Conservation (phyloP, 805 yeast species). For the Saccharomyces jurei region DNA sequence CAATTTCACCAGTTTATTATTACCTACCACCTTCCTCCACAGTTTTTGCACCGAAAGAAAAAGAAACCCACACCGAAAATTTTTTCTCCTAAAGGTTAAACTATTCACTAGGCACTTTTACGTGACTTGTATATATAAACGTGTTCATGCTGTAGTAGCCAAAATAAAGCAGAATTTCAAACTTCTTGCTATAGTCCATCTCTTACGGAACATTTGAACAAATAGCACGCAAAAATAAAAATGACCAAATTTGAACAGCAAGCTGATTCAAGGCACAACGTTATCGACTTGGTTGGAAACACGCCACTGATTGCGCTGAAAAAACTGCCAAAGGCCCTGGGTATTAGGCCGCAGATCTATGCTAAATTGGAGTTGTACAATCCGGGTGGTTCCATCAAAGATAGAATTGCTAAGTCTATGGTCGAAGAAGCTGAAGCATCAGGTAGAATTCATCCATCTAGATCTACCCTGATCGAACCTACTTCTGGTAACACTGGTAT, state of each 20-base stretch:
- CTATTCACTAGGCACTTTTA: background rate
- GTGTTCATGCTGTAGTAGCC: background rate
- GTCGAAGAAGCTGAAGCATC: slow-evolving; percentile 73
- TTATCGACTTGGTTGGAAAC: slow-evolving; percentile 74
- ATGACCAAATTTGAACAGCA: background rate
- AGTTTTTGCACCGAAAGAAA: background rate
- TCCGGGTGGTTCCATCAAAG: slow-evolving; percentile 87
- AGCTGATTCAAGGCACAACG: slow-evolving; percentile 32
- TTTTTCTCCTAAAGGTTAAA: background rate
- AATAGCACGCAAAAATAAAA: background rate
- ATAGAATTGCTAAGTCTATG: slow-evolving; percentile 82
- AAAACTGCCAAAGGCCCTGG: slow-evolving; percentile 66
- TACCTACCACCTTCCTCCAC: background rate
- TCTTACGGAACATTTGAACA: background rate
- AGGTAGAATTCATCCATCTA: slow-evolving; percentile 76
- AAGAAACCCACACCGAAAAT: background rate
- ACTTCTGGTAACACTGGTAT: slow-evolving; percentile 91
- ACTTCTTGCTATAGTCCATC: background rate
- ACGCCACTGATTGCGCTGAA: slow-evolving; percentile 73
- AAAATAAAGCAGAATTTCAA: background rate
- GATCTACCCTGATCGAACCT: slow-evolving; percentile 73
- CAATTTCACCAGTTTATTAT: background rate
- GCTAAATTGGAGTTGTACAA: slow-evolving; percentile 79
- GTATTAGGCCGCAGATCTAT: slow-evolving; percentile 61
- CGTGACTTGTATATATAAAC: background rate